Conservation (phyloP, 345 rosid species). For the Camelina neglecta region DNA sequence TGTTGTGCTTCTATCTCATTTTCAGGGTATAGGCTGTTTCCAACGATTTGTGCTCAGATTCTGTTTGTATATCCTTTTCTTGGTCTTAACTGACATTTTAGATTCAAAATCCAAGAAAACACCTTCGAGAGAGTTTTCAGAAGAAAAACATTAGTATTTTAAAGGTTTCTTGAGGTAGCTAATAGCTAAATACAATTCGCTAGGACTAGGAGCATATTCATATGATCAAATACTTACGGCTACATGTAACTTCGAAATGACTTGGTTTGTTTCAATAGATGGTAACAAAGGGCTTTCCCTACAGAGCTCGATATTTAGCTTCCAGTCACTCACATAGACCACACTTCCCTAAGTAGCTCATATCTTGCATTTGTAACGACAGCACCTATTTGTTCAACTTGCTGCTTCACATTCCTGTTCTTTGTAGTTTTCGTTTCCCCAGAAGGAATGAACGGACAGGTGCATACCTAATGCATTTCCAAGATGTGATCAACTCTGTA, state of each 20-base stretch:
- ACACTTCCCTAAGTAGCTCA: too few relatives aligned
- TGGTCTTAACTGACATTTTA: background rate
- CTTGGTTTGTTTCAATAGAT: background rate
- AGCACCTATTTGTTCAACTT: too few relatives aligned
- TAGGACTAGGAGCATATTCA: background rate
- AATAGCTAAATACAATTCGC: background rate
- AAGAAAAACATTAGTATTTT: background rate
- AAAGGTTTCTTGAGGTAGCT: background rate
- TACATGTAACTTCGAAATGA: conserved; percentile 9
- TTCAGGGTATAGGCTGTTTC: background rate
- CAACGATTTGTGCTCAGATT: background rate
- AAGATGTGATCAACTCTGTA: too few relatives aligned
- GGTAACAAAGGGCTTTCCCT: background rate
- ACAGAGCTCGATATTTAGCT: too few relatives aligned
- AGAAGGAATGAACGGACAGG: too few relatives aligned
- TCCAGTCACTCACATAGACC: too few relatives aligned
- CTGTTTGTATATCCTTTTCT: background rate
- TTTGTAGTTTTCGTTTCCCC: background rate
- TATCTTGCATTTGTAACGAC: too few relatives aligned
- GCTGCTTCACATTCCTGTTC: background rate
- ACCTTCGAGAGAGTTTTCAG: background rate
- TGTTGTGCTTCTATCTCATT: too few relatives aligned
- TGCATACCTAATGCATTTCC: too few relatives aligned
- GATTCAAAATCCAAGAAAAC: background rate
- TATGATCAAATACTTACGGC: background rate